Percentiles rank a stretch among this genome's conserved stretches.
Evolutionary conservation across 257 asterid genomes (phyloP).

Genomic region (Solanum appendiculatum): DNA sequence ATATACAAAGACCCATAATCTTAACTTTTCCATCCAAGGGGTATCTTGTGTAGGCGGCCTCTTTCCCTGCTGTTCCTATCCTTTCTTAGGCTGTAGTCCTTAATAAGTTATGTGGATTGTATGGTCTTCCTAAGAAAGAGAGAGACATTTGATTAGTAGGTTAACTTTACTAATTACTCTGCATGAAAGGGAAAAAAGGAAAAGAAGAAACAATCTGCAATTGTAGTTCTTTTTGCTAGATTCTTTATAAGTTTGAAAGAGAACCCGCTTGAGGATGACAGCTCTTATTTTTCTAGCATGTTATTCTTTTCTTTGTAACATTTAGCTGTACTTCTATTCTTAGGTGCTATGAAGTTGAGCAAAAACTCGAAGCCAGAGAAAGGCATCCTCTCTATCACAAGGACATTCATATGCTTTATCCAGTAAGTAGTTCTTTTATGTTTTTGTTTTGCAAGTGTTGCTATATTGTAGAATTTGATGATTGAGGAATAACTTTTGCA

Average conservation of each 20-base stretch:
- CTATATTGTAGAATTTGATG: not conserved
- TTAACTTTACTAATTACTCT: not conserved
- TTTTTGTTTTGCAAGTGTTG: not conserved
- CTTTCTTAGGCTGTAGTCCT: not conserved
- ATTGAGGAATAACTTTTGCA: slow-evolving; percentile 25
- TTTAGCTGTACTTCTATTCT: not conserved
- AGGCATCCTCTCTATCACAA: slow-evolving; percentile 79
- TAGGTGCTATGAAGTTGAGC: slow-evolving; percentile 87
- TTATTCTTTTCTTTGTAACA: not conserved
- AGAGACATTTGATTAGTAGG: not conserved
- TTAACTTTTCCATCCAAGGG: not conserved
- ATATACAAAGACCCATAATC: not conserved
- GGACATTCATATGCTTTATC: slow-evolving; percentile 68
- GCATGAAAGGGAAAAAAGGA: not conserved
- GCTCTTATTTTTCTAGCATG: not conserved
- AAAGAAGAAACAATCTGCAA: not conserved
- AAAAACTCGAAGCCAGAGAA: slow-evolving; percentile 77
- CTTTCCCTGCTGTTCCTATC: not conserved
- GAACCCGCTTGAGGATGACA: not conserved
- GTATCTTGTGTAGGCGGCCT: not conserved
- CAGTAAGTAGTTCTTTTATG: slow-evolving; percentile 35
- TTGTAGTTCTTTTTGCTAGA: not conserved
- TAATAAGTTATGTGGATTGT: not conserved
- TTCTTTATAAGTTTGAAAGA: not conserved
- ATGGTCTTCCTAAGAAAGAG: not conserved